Evolutionary conservation across 225 moss, liverwort and hornwort genomes (phyloP).

Genomic region (Straminergon stramineum): DNA sequence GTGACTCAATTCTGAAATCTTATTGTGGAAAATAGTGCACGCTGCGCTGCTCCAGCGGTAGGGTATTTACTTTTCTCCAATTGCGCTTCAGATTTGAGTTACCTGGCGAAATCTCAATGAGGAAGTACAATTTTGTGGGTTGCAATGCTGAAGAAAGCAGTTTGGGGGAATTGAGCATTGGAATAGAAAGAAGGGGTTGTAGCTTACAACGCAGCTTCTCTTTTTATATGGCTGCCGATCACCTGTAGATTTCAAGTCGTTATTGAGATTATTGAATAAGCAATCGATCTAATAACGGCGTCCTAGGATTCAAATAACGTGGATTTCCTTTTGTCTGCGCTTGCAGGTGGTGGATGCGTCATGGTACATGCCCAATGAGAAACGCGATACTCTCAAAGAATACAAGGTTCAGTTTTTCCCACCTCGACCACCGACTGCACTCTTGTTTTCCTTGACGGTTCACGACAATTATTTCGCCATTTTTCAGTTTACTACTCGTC

Average conservation of each 20-base stretch:
- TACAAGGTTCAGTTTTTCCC: constrained; percentile 44
- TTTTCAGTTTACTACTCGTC: neutral
- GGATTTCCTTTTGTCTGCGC: neutral
- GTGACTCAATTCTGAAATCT: neutral
- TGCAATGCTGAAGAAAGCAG: neutral
- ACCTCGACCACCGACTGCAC: neutral
- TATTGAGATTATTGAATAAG: neutral
- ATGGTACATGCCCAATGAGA: constrained; percentile 97
- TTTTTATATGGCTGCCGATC: neutral
- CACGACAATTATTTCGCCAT: neutral
- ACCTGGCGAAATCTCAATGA: neutral
- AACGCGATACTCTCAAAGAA: constrained; percentile 65
- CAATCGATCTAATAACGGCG: neutral
- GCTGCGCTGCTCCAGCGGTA: neutral
- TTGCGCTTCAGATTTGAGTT: neutral
- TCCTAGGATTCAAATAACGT: neutral
- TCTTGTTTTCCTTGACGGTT: neutral
- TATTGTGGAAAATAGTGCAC: neutral
- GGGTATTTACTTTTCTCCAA: neutral
- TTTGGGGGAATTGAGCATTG: neutral
- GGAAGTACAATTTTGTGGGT: neutral
- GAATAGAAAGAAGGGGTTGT: neutral
- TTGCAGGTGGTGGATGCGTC: constrained; percentile 90
- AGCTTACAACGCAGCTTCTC: neutral
- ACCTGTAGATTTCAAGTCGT: neutral